Conservation (phyloP, 2,329 filamentous ascomycete genomes). For the Epichloe amarillans region DNA sequence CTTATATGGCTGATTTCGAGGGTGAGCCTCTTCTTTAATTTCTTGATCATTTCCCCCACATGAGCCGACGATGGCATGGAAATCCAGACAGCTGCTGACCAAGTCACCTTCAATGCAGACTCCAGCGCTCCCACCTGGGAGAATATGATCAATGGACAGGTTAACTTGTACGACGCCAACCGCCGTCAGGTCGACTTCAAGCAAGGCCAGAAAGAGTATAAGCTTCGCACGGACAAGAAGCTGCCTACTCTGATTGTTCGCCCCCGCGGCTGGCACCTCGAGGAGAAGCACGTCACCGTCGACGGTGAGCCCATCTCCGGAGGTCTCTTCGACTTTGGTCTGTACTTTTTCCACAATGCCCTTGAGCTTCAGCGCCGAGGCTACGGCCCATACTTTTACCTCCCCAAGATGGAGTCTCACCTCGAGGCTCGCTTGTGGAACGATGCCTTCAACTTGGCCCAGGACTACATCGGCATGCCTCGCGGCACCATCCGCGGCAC, state of each 20-base stretch:
- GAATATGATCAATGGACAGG: conserved; percentile 97
- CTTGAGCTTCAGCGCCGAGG: conserved; percentile 74
- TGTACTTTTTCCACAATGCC: conserved; percentile 99
- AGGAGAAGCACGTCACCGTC: conserved; percentile 95
- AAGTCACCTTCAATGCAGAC: conserved; percentile 37
- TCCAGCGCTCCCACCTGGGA: conserved; percentile 95
- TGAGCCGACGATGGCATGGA: too few species aligned
- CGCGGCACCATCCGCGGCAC: conserved; percentile 90
- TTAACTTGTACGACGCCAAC: conserved; percentile 94
- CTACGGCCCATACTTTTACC: conserved; percentile 90
- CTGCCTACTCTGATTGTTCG: conserved; percentile 86
- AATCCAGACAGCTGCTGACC: background rate
- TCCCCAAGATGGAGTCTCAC: conserved; percentile 96
- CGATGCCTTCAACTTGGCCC: conserved; percentile 88
- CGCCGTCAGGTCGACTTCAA: conserved; percentile 93
- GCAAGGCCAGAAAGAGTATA: conserved; percentile 90
- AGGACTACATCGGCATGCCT: conserved; percentile 82
- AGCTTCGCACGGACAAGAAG: conserved; percentile 78
- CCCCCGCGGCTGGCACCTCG: conserved; percentile 92
- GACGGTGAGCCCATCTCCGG: conserved; percentile 92
- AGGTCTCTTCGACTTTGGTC: conserved; percentile 88
- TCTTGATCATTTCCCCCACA: background rate
- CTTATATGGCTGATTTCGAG: conserved; percentile 99
- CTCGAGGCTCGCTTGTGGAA: conserved; percentile 97
- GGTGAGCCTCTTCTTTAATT: conserved; percentile 38